Base-by-base conservation (phyloP, 768 basidiomycete genomes). In the Phaffia tasmanica region DNA sequence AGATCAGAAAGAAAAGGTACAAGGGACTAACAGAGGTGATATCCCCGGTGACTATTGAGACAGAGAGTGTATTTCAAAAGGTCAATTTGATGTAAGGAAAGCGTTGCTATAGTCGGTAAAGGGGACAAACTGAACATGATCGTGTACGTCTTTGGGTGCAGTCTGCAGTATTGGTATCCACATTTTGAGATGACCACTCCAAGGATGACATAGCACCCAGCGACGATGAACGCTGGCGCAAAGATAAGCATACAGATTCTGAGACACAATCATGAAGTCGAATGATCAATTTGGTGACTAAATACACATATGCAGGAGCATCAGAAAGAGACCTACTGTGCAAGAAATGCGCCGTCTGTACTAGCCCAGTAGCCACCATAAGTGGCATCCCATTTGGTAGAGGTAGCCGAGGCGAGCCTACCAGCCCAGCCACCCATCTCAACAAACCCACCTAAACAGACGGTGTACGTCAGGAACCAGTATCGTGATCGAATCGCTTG, bases 381-480 rank as follows among this genome's bases (percentile, higher is more conserved):
- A 23, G 30, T 30, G 1, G 57, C 29, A 15, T 21, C n/a, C 64
- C 64, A 65, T 8, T 19, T 27, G 14, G 57, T 51, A 0, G 57
- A n/a, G 4, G 42, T 4, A 3, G 64, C 64, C 15, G 30, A 19
- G n/a, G 27, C 49, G 0, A 60, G 19, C n/a, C 64, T 23, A 14
- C 29, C 48, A 23, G 23, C 30, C 64, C 64, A 65, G 16, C 64
- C 64, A 8, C 29, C 27, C 9, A 53, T 30, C 50, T 65, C 64
- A 23, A 50, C 30, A 5, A 18, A 35, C 18, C 32, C 49, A 14
- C 53, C 63, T 23, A 63, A 51, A 42, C 15, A 23, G 35, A 65
- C 30, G 0, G 64, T 65, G 49, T 60, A 65, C 35, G 59, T 29
- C 2, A 65, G 57, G 58, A 65, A 65, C 64, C 64, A 65, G 30